phyloP scores from a whole-genome alignment of 345 rosid genomes.

The Jatropha curcas region DNA sequence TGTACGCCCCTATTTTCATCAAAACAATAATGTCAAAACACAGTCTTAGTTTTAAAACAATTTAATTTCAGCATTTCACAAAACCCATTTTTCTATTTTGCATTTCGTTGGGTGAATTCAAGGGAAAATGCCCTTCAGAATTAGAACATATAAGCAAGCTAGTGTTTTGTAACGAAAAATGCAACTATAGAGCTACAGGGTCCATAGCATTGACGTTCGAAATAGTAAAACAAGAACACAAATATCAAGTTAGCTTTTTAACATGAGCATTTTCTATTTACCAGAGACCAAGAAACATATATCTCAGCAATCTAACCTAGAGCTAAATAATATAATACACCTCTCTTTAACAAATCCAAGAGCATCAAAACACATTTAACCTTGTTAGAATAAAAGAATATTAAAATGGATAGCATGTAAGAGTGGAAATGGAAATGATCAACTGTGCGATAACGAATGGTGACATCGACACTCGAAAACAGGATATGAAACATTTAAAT shows the following conservation, averaged over 20 bases:
- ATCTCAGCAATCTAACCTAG: background rate
- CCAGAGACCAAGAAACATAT: too few relatives aligned
- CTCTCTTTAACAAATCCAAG: background rate
- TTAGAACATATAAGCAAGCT: too few relatives aligned
- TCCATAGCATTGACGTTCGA: background rate
- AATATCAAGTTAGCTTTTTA: too few relatives aligned
- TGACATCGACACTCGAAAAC: background rate
- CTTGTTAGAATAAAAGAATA: background rate
- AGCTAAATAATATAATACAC: background rate
- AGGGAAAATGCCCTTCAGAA: too few relatives aligned
- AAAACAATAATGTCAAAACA: background rate
- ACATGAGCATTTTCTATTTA: too few relatives aligned
- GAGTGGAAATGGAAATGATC: background rate
- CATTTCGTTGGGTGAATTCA: too few relatives aligned
- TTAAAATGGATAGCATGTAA: background rate
- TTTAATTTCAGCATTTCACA: too few relatives aligned
- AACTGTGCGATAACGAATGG: background rate
- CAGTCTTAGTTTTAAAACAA: too few relatives aligned
- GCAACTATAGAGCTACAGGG: background rate
- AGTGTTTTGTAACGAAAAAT: too few relatives aligned
- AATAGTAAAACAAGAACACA: too few relatives aligned
- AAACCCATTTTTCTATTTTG: too few relatives aligned
- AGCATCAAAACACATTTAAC: background rate
- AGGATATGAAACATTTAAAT: background rate
- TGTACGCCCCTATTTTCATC: constrained; percentile 73